A percentile compares a stretch with the other conserved stretches of the same genome.
phyloP scores from a whole-genome alignment of 495 filamentous ascomycete genomes.

The Aspergillus bridgeri region DNA sequence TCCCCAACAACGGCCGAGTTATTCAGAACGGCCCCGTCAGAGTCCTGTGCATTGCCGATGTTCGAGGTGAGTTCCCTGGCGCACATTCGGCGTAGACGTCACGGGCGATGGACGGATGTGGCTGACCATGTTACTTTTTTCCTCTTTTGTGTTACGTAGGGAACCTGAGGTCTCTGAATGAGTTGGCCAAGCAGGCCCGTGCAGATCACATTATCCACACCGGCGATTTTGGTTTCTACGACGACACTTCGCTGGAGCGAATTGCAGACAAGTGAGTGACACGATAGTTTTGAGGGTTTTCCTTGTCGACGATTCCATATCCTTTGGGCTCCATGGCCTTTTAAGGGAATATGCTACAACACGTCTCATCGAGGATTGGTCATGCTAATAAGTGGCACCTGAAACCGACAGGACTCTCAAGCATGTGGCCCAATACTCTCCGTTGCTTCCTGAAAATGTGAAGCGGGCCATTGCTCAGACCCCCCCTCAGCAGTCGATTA shows the following conservation, averaged over 20 bases:
- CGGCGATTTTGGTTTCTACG: slow-evolving; percentile 99
- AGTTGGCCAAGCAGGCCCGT: slow-evolving; percentile 86
- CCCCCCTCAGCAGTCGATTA: slow-evolving; percentile 62
- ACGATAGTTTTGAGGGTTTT: neutral
- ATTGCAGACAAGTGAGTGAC: slow-evolving; percentile 94
- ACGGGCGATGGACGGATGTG: neutral
- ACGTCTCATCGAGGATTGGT: too few species aligned
- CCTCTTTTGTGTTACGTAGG: slow-evolving; percentile 51
- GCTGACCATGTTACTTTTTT: slow-evolving; percentile 17
- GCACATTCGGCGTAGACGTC: neutral
- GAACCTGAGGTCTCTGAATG: slow-evolving; percentile 92
- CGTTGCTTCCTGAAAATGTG: slow-evolving; percentile 78
- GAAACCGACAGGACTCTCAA: slow-evolving; percentile 73
- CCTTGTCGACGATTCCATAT: neutral
- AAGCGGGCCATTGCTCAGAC: slow-evolving; percentile 80
- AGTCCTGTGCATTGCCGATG: slow-evolving; percentile 94
- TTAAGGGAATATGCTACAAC: too few species aligned
- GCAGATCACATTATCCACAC: slow-evolving; percentile 98
- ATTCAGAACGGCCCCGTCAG: slow-evolving; percentile 81
- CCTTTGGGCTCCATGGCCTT: neutral
- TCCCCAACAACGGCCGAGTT: slow-evolving; percentile 67
- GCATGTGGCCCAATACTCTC: slow-evolving; percentile 98
- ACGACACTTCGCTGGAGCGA: slow-evolving; percentile 89
- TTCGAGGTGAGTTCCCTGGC: slow-evolving; percentile 67
- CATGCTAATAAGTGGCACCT: neutral